A percentile compares a stretch with the other conserved stretches of the same genome.
phyloP scores from a whole-genome alignment of 352 stramenopile species.

The Phytophthora europaea region DNA sequence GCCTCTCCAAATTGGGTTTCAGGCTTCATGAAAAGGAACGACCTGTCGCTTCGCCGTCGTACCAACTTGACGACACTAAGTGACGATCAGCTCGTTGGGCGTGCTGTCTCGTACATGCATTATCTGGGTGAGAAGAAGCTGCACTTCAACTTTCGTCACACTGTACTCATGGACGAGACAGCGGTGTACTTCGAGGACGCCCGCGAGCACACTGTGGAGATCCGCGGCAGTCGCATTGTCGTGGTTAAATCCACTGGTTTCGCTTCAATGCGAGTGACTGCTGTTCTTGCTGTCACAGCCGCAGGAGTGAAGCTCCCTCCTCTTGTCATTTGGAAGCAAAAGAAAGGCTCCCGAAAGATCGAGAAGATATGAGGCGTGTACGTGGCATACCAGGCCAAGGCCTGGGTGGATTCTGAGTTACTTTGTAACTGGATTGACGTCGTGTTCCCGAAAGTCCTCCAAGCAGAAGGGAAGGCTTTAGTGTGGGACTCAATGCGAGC shows the following conservation, averaged over 20 bases:
- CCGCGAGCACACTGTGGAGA: slow-evolving; percentile 20
- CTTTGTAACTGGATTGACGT: too few species aligned
- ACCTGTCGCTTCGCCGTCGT: not conserved
- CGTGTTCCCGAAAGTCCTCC: too few species aligned
- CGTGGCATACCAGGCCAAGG: too few species aligned
- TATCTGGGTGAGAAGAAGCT: not conserved
- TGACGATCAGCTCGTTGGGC: not conserved
- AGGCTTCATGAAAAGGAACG: not conserved
- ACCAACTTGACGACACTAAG: not conserved
- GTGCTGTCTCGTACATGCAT: not conserved
- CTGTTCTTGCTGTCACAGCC: too few species aligned
- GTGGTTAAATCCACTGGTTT: slow-evolving; percentile 36
- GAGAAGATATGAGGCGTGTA: too few species aligned
- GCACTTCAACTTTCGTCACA: too few species aligned
- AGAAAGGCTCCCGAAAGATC: too few species aligned
- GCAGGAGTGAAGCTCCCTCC: too few species aligned
- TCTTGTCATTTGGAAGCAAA: too few species aligned
- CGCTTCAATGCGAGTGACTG: slow-evolving; percentile 27
- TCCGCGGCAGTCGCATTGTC: slow-evolving; percentile 19
- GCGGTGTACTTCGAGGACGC: slow-evolving; percentile 34
- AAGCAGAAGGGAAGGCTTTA: too few species aligned
- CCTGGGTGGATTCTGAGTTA: too few species aligned
- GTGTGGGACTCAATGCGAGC: too few species aligned
- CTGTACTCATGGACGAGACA: not conserved
- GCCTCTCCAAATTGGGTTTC: not conserved